phyloP scores from a whole-genome alignment of 805 yeast species.

The Kuraishia piskuri region DNA sequence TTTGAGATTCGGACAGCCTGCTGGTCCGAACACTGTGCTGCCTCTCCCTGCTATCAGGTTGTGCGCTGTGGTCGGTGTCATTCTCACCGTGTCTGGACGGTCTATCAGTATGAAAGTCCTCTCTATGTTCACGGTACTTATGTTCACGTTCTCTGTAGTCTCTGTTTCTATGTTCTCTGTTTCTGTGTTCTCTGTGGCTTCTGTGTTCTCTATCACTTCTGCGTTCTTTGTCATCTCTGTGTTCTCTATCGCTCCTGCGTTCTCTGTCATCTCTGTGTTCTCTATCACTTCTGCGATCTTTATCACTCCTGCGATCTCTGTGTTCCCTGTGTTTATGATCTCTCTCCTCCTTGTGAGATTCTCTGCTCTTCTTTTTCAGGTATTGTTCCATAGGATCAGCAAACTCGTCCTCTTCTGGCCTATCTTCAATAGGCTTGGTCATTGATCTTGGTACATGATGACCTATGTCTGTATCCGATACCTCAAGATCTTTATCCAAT shows the following conservation, averaged over 20 bases:
- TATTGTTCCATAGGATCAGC: slow-evolving; percentile 29
- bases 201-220: slow-evolving; percentile 2
- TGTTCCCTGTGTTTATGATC: neutral
- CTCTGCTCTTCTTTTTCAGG: slow-evolving; percentile 8
- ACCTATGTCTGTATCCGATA: slow-evolving; percentile 5
- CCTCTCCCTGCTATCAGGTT: no score
- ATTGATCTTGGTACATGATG: slow-evolving; percentile 4
- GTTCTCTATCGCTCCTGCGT: neutral
- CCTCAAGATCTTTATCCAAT: slow-evolving; percentile 34
- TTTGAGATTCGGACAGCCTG: no score
- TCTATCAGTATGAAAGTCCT: neutral
- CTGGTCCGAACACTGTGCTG: no score
- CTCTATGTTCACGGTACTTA: neutral
- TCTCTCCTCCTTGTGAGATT: neutral
- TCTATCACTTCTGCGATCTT: neutral
- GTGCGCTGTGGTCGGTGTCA: no score
- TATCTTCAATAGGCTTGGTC: slow-evolving; percentile 2
- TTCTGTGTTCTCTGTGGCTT: neutral
- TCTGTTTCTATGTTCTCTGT: neutral
- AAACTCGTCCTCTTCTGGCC: slow-evolving; percentile 20
- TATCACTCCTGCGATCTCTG: neutral
- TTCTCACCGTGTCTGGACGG: neutral
- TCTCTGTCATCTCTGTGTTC: neutral
- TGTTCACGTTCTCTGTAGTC: neutral
- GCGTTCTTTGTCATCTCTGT: neutral